Base-by-base conservation (phyloP, 2,329 filamentous ascomycete genomes). In the Cladosporium phlei region DNA sequence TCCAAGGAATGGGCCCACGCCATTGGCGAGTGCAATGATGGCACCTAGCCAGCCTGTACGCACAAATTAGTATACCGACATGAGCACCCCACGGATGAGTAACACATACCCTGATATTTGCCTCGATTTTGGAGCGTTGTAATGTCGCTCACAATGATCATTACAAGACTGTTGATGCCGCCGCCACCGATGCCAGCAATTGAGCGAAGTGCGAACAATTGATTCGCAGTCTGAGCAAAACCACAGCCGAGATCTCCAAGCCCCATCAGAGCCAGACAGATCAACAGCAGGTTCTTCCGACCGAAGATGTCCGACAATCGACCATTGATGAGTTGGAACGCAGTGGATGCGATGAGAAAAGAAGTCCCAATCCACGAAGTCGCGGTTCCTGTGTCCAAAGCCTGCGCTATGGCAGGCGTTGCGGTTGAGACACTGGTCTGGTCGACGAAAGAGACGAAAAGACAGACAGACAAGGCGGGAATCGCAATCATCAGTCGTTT, bases 241-340 rank as follows among this genome's bases (percentile, higher is more conserved):
- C 54, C 56, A 16, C 55, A 49, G 0, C 50, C 44, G 17, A 46
- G 22, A 8, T 38, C 34, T n/a, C 44, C 44, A 17, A 39, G 34
- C 6, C 21, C 34, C 34, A 46, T 38, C n/a, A 46, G 14, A 9
- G 37, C 44, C 25, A 38, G 81, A 16, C 79, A 79, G 2, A 75
- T 55, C 11, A 85, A 66, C 25, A 85, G 66, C 34, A 82, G 72
- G 11, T 75, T 75, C 55, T 85, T 86, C 29, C 82, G 70, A 2
- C 82, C 82, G 66, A 77, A 85, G 46, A 85, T 83, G 54, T 85
- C 82, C 29, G 77, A 79, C 14, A 82, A 65, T 56, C 83, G 83
- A 16, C 78, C 78, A 76, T 78, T 82, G 22, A 78, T 69, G 2
- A 77, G 77, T 2, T 76, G 75, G 16, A 74, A 64, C 0, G 73